Evolutionary conservation across 352 stramenopile species (phyloP), one percentile per base, ranked within the genome.

Genomic region (Phytophthora megakarya): DNA sequence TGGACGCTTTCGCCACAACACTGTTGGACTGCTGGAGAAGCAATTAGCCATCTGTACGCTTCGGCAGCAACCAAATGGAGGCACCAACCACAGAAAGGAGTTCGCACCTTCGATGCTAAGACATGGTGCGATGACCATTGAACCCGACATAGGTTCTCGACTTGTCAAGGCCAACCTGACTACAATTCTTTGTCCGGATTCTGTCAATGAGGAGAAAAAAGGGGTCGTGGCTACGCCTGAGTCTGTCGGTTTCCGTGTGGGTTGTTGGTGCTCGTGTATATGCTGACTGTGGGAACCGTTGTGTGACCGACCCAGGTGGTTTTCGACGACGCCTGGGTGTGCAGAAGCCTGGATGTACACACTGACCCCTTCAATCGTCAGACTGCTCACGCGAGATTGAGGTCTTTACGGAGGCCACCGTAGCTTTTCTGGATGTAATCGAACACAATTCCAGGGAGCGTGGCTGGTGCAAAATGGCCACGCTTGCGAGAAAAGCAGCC

Each of bases 71-170:
- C 43, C 54, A 38, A 52, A 62, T 62, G 54, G 43, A 15, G 3
- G 1, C 22, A 21, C 18, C 43, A 54, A 48, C 54, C 21, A 40
- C n/a, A 5, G n/a, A 16, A 47, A 26, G 54, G 30, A 6, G 22
- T 32, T 18, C 19, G 48, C 10, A 47, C 1, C 1, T 54, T 54
- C 10, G 43, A 35, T 40, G 3, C 43, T 1, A 47, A 49, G 9
- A 40, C 43, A 6, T 62, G 43, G 42, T 54, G 54, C 13, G 43
- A 61, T 32, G 52, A 61, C 26, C 52, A 61, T 54, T 15, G 54
- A 53, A 38, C 19, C 33, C 13, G 53, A 53, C 46, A 12, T 53
- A 13, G 40, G 28, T n/a, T 45, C 51, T 12, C 9, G 40, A 21
- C 28, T 54, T 4, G 11, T 23, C 3, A 32, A 62, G 11, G 54